Conservation (phyloP, 805 yeast genomes). For the Nematodospora valgi region DNA sequence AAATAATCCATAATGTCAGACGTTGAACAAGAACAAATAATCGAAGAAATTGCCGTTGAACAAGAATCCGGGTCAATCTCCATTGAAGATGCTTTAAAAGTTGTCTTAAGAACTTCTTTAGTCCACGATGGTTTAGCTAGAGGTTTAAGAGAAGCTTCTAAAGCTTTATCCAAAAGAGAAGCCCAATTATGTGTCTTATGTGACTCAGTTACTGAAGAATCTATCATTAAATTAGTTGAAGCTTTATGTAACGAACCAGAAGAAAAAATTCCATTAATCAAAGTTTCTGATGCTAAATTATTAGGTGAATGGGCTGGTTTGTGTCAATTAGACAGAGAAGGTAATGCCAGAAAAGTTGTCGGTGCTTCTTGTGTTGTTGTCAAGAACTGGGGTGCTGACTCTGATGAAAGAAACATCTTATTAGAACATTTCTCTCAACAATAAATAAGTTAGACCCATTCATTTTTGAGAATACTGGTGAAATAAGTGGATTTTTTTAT, state of each 20-base stretch:
- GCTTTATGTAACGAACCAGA: slow-evolving; percentile 99
- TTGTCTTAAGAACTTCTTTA: slow-evolving; percentile 95
- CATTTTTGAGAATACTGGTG: no score
- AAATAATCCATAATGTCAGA: slow-evolving; percentile 66
- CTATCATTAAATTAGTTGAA: slow-evolving; percentile 96
- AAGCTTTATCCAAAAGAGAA: slow-evolving; percentile 96
- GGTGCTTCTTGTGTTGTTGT: slow-evolving; percentile 99
- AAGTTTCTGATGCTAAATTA: slow-evolving; percentile 99
- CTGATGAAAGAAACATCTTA: slow-evolving; percentile 94
- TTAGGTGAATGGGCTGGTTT: slow-evolving; percentile 99
- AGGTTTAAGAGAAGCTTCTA: slow-evolving; percentile 99
- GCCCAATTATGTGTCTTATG: slow-evolving; percentile 97
- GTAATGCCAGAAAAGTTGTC: slow-evolving; percentile 99
- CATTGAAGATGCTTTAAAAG: slow-evolving; percentile 97
- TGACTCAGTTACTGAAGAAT: slow-evolving; percentile 97
- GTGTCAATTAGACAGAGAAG: slow-evolving; percentile 99
- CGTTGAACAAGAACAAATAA: slow-evolving; percentile 83
- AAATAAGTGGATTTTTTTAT: no score
- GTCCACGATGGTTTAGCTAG: slow-evolving; percentile 99
- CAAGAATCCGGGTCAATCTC: slow-evolving; percentile 88
- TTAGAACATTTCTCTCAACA: slow-evolving; percentile 94
- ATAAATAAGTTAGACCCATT: slow-evolving; percentile 42
- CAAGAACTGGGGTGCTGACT: slow-evolving; percentile 99
- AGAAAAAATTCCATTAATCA: slow-evolving; percentile 94
- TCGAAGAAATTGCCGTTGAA: slow-evolving; percentile 80